These are phyloP conservation scores for Moringa oleifera DNA, from an alignment of 345 rosid species.

Conservation along the genomic window DNA sequence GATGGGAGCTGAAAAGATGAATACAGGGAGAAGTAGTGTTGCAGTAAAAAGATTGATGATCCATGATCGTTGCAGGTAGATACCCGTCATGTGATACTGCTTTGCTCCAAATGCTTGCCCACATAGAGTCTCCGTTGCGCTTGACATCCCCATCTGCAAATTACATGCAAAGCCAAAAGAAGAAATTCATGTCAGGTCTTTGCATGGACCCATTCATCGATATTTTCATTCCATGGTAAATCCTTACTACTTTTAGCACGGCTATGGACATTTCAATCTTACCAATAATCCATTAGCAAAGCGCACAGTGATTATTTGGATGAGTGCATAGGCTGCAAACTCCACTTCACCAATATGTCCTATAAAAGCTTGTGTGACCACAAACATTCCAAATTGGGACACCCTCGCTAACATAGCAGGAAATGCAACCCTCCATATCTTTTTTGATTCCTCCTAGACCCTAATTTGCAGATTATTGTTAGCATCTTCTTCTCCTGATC, in stretches of 20 bases:
- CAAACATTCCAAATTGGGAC: conserved; percentile 39
- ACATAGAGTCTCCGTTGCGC: conserved; percentile 74
- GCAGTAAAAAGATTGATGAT: conserved; percentile 35
- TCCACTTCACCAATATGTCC: conserved; percentile 40
- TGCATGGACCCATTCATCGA: too few species aligned
- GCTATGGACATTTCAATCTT: too few species aligned
- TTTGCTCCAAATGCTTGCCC: conserved; percentile 81
- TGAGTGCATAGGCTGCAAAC: conserved; percentile 53
- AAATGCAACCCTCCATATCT: conserved; percentile 42
- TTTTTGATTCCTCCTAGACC: conserved; percentile 42
- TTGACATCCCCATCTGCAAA: conserved; percentile 86
- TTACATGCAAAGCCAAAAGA: conserved; percentile 1
- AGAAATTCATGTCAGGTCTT: background rate
- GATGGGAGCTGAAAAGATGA: conserved; percentile 44
- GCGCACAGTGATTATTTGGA: conserved; percentile 43
- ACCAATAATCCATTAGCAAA: conserved; percentile 51
- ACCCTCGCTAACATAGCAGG: conserved; percentile 44
- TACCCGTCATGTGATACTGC: conserved; percentile 73
- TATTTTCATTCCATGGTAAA: too few species aligned
- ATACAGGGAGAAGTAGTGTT: conserved; percentile 46
- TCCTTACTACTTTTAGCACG: too few species aligned
- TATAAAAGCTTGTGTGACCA: conserved; percentile 54
- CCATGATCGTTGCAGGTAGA: conserved; percentile 88
- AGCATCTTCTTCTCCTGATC: too few species aligned
- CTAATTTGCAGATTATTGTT: conserved; percentile 10